A percentile compares a stretch with the other conserved stretches of the same genome.
phyloP scores from a whole-genome alignment of 192 early-diverging fungal species.

The Podila epicladia region DNA sequence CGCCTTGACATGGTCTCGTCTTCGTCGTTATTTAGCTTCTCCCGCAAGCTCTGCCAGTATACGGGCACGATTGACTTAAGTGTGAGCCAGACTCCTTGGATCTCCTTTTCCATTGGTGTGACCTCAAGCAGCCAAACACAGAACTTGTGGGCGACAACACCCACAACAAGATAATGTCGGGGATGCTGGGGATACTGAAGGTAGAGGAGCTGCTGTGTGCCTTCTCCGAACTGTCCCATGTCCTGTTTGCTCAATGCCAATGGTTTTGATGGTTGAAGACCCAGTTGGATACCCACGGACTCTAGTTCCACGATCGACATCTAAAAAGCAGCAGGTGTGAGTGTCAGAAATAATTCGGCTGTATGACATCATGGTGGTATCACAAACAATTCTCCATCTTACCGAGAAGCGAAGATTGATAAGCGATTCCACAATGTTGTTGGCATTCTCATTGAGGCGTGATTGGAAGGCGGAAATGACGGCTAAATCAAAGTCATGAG shows the following conservation, averaged over 20 bases:
- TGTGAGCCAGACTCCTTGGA: conserved; percentile 24
- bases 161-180: conserved; percentile 41
- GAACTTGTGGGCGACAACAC: conserved; percentile 37
- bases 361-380: neutral
- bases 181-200: conserved; percentile 49
- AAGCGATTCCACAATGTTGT: conserved; percentile 42
- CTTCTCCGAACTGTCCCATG: conserved; percentile 18
- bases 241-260: conserved; percentile 30
- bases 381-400: neutral
- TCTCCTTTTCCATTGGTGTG: conserved; percentile 18
- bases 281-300: conserved; percentile 23
- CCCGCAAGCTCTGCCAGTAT: conserved; percentile 35
- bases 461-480: conserved; percentile 38
- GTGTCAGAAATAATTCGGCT: no score
- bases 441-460: conserved; percentile 42
- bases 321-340: neutral
- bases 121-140: conserved; percentile 46
- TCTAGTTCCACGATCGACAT: conserved; percentile 47
- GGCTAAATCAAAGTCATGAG: neutral
- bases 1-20: neutral
- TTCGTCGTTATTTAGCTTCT: neutral
- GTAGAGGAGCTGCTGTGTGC: conserved; percentile 43
- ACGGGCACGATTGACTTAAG: conserved; percentile 32
- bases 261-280: conserved; percentile 36
- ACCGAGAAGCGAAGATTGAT: conserved; percentile 45